Evolutionary conservation across 352 stramenopile genomes (phyloP), one percentile per base, ranked within the genome.

Genomic region (Globisporangium echinulatum): DNA sequence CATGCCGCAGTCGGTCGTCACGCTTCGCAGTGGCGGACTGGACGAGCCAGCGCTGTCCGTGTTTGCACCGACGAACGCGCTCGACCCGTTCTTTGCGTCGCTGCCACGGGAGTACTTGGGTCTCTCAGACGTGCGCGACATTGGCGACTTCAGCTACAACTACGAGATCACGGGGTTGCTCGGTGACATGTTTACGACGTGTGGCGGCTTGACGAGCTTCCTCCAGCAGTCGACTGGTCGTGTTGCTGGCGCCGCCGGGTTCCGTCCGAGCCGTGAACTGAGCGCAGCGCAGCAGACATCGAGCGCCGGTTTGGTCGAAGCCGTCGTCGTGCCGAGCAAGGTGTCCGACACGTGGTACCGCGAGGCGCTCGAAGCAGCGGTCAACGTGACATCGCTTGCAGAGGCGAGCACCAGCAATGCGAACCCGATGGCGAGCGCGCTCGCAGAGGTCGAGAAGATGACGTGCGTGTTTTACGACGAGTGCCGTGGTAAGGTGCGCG

Each of bases 391-490:
- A 4, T 69, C 56, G 19, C 67, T 74, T 17, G 53, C 75, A 7
- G 57, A 74, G 38, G 79, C 77, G 7, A 59, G n/a, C n/a, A 50
- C 7, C 40, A 44, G 19, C 48, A 74, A 73, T 47, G 64, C 56
- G 36, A 70, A 67, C 1, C 59, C 43, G 36, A 66, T 79, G n/a
- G 55, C 76, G 7, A 56, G 69, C 19, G 84, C 79, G 4, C 71
- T 94, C 15, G 58, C 77, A 15, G 84, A 93, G 53, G 80, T 94
- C 39, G 81, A 93, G 64, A 92, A 91, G 71, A 96, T 96, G 86
- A 92, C 85, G 8, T 96, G 86, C 54, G 69, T 96, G 48, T 93
- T 93, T 57, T 92, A 90, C 59, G 73, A 94, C 56, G 82, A 94
- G 59, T 96, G 86, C 57, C 84, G 81, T 44, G 84, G 75, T 49